Percentiles rank a stretch among this genome's conserved stretches.
Conservation (phyloP, 257 asterid species). For the Knoxia roxburghii region DNA sequence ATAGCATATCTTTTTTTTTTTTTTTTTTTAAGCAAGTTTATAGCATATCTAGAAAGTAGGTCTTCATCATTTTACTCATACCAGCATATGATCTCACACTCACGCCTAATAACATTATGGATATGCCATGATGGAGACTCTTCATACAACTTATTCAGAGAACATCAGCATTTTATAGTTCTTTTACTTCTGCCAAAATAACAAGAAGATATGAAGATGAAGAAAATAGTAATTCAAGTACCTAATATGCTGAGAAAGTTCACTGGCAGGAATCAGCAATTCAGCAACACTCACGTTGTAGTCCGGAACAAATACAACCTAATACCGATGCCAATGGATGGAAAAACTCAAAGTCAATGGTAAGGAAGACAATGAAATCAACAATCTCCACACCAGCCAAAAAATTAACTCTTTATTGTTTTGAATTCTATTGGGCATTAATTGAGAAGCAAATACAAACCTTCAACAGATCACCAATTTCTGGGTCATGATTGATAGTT, state of each 20-base stretch:
- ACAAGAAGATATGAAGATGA: conserved; percentile 6
- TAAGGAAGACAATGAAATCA: neutral
- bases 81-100: neutral
- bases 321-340: conserved; percentile 14
- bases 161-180: neutral
- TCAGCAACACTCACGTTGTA: conserved; percentile 87
- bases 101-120: neutral
- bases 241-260: conserved; percentile 89
- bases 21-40: no score
- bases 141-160: neutral
- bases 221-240: conserved; percentile 15
- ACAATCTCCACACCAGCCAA: neutral
- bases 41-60: neutral
- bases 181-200: neutral
- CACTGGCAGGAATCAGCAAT: conserved; percentile 71
- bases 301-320: conserved; percentile 81
- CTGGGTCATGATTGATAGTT: conserved; percentile 55
- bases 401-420: neutral
- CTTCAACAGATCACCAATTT: conserved; percentile 53
- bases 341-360: neutral
- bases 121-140: neutral
- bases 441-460: conserved; percentile 19
- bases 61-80: neutral
- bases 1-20: neutral
- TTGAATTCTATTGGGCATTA: neutral